These are phyloP conservation scores for Penstemon newberryi DNA, from an alignment of 257 asterid genomes.

Conservation along the genomic window DNA sequence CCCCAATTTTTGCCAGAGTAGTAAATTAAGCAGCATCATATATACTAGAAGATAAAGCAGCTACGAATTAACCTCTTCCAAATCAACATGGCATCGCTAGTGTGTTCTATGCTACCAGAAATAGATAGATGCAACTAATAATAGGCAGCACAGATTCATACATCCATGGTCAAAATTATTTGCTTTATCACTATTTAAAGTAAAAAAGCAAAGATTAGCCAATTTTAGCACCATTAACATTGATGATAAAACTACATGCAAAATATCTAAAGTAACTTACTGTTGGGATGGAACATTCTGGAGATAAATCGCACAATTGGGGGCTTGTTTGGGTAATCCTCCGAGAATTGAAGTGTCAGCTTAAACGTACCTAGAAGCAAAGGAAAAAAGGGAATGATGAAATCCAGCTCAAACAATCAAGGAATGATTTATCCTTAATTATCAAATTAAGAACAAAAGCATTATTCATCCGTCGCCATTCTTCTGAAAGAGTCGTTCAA, in stretches of 20 bases:
- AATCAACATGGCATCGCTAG: no score
- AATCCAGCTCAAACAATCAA: background rate
- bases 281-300: slow-evolving; percentile 97
- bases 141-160: background rate
- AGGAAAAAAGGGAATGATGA: background rate
- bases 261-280: slow-evolving; percentile 51
- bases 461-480: background rate
- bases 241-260: background rate
- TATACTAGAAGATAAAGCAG: no score
- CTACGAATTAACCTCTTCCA: no score
- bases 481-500: background rate
- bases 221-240: background rate
- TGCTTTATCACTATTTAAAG: slow-evolving; percentile 8
- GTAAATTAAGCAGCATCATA: no score
- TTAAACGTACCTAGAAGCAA: slow-evolving; percentile 73
- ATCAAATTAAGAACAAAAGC: background rate
- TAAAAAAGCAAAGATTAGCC: background rate
- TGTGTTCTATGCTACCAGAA: no score
- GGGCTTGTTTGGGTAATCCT: slow-evolving; percentile 96
- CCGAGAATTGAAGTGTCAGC: slow-evolving; percentile 83
- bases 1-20: no score
- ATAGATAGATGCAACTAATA: background rate
- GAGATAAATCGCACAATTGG: slow-evolving; percentile 90
- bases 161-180: background rate
- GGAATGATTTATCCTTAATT: background rate